Conservation (phyloP, 2,329 filamentous ascomycete genomes). For the Claviceps capensis region DNA sequence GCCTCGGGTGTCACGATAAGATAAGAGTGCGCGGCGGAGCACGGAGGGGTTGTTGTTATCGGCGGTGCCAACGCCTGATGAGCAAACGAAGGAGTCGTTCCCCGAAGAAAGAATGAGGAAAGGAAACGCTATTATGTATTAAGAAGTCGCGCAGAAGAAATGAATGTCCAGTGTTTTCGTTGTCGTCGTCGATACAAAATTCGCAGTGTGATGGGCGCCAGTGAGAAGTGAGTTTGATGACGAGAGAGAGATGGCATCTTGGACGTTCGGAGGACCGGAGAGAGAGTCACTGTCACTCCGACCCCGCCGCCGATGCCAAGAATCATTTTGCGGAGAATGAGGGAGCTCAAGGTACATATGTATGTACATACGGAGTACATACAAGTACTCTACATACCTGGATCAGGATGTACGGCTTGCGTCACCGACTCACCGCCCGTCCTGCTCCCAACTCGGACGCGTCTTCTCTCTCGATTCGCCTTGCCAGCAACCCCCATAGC, state of each 20-base stretch:
- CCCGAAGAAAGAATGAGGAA: not conserved
- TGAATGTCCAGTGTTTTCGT: constrained; percentile 2
- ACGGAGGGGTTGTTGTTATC: constrained; percentile 6
- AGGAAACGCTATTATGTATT: not conserved
- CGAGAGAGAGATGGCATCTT: not conserved
- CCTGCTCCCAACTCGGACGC: no score
- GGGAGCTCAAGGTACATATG: no score
- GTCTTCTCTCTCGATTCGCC: not conserved
- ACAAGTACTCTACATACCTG: no score
- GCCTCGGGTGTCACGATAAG: not conserved
- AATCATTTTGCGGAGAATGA: no score
- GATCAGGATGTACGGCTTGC: no score
- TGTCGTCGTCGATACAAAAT: constrained; percentile 2
- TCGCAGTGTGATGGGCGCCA: not conserved
- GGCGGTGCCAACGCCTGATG: not conserved
- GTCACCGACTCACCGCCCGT: no score
- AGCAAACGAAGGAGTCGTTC: not conserved
- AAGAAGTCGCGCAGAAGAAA: not conserved
- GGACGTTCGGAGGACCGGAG: constrained; percentile 1
- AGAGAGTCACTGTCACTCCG: constrained; percentile 2
- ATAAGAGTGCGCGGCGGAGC: constrained; percentile 3
- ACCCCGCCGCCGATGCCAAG: not conserved
- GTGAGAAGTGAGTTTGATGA: constrained; percentile 1
- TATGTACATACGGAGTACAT: no score
- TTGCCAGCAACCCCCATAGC: not conserved